These are phyloP conservation scores for Sarcodon sp. DNA, from an alignment of 768 basidiomycete species.

Conservation along the genomic window DNA sequence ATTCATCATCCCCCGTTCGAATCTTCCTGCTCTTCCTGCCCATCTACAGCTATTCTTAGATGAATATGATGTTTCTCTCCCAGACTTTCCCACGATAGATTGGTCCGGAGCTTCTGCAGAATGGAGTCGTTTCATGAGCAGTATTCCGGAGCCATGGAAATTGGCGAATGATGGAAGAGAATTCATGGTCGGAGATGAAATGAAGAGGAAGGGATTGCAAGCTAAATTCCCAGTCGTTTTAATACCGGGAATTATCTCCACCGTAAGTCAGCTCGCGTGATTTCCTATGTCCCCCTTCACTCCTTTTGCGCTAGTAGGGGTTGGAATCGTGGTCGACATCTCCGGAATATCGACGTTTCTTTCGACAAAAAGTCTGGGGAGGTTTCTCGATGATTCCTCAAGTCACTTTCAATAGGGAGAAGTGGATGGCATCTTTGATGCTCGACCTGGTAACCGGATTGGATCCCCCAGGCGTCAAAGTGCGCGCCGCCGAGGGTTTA, in stretches of 20 bases:
- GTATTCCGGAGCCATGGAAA: conserved; percentile 74
- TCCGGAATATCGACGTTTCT: conserved; percentile 76
- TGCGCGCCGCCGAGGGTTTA: conserved; percentile 86
- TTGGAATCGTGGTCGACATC: conserved; percentile 92
- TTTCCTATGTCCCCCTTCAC: background rate
- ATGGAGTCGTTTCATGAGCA: conserved; percentile 54
- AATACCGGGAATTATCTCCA: conserved; percentile 86
- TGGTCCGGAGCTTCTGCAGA: conserved; percentile 58
- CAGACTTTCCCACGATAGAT: conserved; percentile 57
- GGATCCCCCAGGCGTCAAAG: conserved; percentile 75
- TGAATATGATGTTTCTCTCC: conserved; percentile 57
- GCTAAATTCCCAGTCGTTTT: conserved; percentile 74
- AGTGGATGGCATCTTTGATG: conserved; percentile 84
- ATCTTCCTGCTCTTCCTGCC: conserved; percentile 56
- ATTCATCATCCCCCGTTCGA: conserved; percentile 49
- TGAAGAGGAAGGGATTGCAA: conserved; percentile 47
- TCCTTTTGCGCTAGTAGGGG: conserved; percentile 27
- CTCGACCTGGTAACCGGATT: conserved; percentile 87
- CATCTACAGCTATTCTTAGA: conserved; percentile 55
- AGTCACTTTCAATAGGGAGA: conserved; percentile 71
- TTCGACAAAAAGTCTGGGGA: conserved; percentile 81
- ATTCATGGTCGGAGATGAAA: conserved; percentile 61
- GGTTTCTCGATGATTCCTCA: conserved; percentile 78
- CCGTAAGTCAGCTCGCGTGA: conserved; percentile 29
- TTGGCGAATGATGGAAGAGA: conserved; percentile 71